These are phyloP conservation scores for Boechera divaricarpa DNA, from an alignment of 345 rosid genomes.

Conservation along the genomic window DNA sequence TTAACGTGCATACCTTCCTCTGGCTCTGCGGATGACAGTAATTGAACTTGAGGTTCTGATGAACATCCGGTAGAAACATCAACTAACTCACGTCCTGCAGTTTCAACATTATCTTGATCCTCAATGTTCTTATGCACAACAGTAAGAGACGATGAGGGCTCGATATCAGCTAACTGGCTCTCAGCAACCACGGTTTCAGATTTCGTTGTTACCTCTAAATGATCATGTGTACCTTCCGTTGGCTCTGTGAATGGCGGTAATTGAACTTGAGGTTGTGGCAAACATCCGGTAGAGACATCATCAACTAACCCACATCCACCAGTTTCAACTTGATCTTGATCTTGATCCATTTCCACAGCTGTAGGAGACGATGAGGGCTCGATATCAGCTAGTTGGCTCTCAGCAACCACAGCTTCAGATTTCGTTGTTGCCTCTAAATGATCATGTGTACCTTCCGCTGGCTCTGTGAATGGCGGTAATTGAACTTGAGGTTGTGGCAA, in stretches of 20 bases:
- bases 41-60: background rate
- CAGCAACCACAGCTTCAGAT: background rate
- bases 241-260: background rate
- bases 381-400: background rate
- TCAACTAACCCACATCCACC: constrained; percentile 19
- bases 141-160: constrained; percentile 15
- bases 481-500: background rate
- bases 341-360: background rate
- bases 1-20: background rate
- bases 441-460: background rate
- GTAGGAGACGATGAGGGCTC: background rate
- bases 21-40: constrained; percentile 10
- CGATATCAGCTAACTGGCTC: constrained; percentile 2
- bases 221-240: background rate
- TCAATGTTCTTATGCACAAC: constrained; percentile 5
- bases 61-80: constrained; percentile 2
- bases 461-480: background rate
- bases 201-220: too few species aligned
- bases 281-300: background rate
- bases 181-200: background rate
- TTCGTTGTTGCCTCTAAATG: background rate
- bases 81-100: constrained; percentile 15
- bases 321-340: constrained; percentile 1
- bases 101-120: background rate
- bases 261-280: background rate